These are phyloP conservation scores for Arxiozyma heterogenica DNA, from an alignment of 1,139 yeast genomes.

Conservation along the genomic window DNA sequence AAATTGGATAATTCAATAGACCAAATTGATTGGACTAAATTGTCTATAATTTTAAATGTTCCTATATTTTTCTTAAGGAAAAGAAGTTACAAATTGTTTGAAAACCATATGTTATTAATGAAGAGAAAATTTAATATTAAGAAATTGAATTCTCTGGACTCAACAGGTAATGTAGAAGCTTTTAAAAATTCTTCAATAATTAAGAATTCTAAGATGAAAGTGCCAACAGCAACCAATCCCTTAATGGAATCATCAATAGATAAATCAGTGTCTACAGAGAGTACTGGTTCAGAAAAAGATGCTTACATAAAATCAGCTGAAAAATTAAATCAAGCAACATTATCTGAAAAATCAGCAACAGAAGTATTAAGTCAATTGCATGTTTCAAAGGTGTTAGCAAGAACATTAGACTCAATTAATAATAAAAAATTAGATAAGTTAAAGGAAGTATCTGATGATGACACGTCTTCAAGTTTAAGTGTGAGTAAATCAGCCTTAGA, in stretches of 20 bases:
- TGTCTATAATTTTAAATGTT: slow-evolving; percentile 21
- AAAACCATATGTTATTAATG: slow-evolving; percentile 21
- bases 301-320: neutral
- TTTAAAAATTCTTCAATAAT: neutral
- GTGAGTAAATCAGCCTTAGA: slow-evolving; percentile 39
- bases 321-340: neutral
- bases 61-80: slow-evolving; percentile 24
- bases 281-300: neutral
- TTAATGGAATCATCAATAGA: neutral
- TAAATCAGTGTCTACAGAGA: neutral
- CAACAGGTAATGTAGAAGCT: neutral
- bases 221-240: neutral
- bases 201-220: neutral
- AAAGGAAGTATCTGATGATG: slow-evolving; percentile 14
- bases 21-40: slow-evolving; percentile 35
- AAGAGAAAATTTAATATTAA: slow-evolving; percentile 18
- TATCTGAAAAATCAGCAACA: slow-evolving; percentile 5
- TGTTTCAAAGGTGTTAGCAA: slow-evolving; percentile 18
- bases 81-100: slow-evolving; percentile 25
- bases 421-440: neutral
- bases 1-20: slow-evolving; percentile 27
- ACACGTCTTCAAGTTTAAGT: slow-evolving; percentile 29
- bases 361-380: slow-evolving; percentile 19
- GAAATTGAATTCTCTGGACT: neutral
- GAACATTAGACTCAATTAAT: neutral